Evolutionary conservation across 306 rosid species (phyloP), one percentile per base, ranked within the genome.

Genomic region (Cicer cuneatum): DNA sequence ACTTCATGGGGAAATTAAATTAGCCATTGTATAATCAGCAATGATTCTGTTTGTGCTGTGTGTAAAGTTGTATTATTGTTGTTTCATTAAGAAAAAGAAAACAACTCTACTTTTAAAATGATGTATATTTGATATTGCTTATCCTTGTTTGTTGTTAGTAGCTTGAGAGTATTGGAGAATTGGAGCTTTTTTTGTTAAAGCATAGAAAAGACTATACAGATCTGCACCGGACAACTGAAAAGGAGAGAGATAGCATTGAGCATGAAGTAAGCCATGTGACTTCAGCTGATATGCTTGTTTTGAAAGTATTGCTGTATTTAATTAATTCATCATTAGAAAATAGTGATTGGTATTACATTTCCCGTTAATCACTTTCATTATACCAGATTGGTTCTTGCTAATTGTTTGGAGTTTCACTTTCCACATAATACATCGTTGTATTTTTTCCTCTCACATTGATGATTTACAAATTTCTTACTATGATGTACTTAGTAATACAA

Each of bases 231-330:
- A 88, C 97, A 2, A 90, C 97, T 73, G 96, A 92, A 76, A 87
- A 89, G 62, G 99, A 94, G 84, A 90, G 97, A 86, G 99, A 94
- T 72, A 87, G 88, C 91, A 94, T 94, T 77, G 99, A 94, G 77
- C 93, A 92, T 56, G 96, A 94, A 88, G 99, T 94, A 85, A 89
- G 95, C 80, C 40, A 7, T 72, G 35, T 15, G 29, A 51, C 61
- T 62, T 48, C 33, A 67, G 21, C 62, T 58, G 43, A 58, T 53
- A 75, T 57, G 43, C 78, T 69, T 10, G 73, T 60, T 70, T 74
- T 86, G 62, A 73, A 49, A 66, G 59, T 12, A 62, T 52, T 68
- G 15, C 19, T 18, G 29, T 47, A 43, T 74, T 61, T 33, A 58
- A 58, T 16, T 76, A 1, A 19, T 52, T 75, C 46, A 54, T 39